These are phyloP conservation scores for Atractiella rhizophila DNA, from an alignment of 768 basidiomycete genomes.

Conservation along the genomic window DNA sequence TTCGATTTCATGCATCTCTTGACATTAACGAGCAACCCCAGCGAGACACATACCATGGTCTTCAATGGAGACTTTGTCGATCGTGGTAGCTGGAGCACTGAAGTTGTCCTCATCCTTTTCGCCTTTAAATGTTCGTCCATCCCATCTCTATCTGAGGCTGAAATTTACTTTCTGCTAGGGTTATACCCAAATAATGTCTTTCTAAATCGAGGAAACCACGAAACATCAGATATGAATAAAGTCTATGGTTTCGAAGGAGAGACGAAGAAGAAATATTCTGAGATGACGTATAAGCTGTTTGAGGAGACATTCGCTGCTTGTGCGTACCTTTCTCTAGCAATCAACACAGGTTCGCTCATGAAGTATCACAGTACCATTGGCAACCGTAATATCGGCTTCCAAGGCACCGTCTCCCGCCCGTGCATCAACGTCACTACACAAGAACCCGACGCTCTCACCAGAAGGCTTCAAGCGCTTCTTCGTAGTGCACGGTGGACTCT, in stretches of 20 bases:
- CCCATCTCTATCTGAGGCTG: neutral
- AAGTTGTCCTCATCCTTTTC: slow-evolving; percentile 75
- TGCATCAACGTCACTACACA: slow-evolving; percentile 24
- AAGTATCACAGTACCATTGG: slow-evolving; percentile 39
- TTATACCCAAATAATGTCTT: slow-evolving; percentile 68
- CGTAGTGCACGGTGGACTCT: slow-evolving; percentile 84
- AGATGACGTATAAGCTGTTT: slow-evolving; percentile 37
- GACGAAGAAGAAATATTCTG: slow-evolving; percentile 63
- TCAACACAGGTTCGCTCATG: slow-evolving; percentile 47
- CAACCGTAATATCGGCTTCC: neutral
- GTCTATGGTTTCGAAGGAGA: slow-evolving; percentile 46
- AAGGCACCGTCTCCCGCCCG: neutral
- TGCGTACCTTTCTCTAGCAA: slow-evolving; percentile 18
- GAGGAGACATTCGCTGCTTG: slow-evolving; percentile 75
- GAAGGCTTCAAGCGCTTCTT: slow-evolving; percentile 70
- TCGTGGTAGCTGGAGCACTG: slow-evolving; percentile 82
- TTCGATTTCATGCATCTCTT: slow-evolving; percentile 74
- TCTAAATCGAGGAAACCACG: slow-evolving; percentile 90
- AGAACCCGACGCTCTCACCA: slow-evolving; percentile 46
- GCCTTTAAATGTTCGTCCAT: slow-evolving; percentile 62
- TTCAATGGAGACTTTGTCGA: slow-evolving; percentile 96
- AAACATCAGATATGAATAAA: slow-evolving; percentile 74
- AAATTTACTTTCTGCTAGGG: slow-evolving; percentile 30
- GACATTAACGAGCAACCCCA: slow-evolving; percentile 61
- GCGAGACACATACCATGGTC: slow-evolving; percentile 53